Evolutionary conservation across 139 green algal species (phyloP).

Genomic region (Chlamydomonas applanata): DNA sequence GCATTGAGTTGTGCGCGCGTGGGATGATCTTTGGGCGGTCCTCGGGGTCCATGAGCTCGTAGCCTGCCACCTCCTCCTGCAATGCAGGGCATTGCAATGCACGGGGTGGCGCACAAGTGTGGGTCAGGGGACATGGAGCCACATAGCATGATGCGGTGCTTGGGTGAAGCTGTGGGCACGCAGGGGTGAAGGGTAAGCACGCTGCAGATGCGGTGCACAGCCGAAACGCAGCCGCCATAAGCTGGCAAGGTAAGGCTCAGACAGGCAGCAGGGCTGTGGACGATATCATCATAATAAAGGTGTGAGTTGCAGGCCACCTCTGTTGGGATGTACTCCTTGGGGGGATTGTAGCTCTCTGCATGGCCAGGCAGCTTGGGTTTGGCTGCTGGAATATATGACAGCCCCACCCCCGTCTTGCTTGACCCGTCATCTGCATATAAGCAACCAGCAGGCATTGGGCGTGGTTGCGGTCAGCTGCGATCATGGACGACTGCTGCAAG

Average conservation of each 20-base stretch:
- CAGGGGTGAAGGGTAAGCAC: too few species aligned
- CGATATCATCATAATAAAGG: too few species aligned
- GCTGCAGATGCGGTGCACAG: too few species aligned
- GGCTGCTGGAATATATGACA: conserved; percentile 90
- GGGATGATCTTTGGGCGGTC: conserved; percentile 74
- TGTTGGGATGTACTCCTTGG: conserved; percentile 91
- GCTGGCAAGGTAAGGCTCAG: too few species aligned
- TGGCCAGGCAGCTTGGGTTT: conserved; percentile 89
- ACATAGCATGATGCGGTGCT: too few species aligned
- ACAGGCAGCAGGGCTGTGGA: too few species aligned
- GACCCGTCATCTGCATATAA: neutral
- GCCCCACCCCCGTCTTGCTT: conserved; percentile 68
- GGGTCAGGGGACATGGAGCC: too few species aligned
- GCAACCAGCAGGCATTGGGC: neutral
- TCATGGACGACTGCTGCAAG: neutral
- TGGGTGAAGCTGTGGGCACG: too few species aligned
- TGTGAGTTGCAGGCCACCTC: too few species aligned
- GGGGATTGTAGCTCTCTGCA: conserved; percentile 95
- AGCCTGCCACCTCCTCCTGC: conserved; percentile 77
- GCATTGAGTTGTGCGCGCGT: conserved; percentile 61
- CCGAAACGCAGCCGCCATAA: too few species aligned
- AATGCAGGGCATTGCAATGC: too few species aligned
- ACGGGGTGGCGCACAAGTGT: too few species aligned
- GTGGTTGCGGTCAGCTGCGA: neutral
- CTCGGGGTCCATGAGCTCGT: conserved; percentile 69